Percentiles rank a stretch among this genome's conserved stretches.
Conservation (phyloP, 208 protist species). For the Entamoeba nuttalli region DNA sequence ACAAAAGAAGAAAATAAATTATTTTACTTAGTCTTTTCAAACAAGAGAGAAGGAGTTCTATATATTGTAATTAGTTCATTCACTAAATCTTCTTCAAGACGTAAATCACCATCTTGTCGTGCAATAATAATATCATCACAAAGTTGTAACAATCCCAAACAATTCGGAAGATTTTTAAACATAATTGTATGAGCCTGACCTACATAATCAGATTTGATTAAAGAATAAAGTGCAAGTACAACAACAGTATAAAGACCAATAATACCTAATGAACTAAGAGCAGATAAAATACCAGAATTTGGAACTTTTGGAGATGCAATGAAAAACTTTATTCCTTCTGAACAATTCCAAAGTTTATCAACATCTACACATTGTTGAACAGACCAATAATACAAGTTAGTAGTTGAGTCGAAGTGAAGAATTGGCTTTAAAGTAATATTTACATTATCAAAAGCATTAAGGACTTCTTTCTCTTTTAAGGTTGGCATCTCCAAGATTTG, state of each 20-base stretch:
- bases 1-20: too few relatives aligned
- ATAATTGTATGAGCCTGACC: neutral
- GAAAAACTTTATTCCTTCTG: neutral
- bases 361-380: neutral
- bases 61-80: neutral
- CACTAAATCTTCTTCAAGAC: neutral
- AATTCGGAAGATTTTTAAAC: neutral
- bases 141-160: neutral
- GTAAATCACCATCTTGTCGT: neutral
- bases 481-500: too few relatives aligned
- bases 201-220: neutral
- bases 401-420: neutral
- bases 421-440: too few relatives aligned
- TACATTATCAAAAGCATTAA: too few relatives aligned
- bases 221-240: neutral
- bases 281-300: neutral
- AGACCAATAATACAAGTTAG: neutral
- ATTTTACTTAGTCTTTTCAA: neutral
- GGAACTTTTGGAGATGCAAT: neutral
- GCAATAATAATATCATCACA: neutral
- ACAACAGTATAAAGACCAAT: neutral
- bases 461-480: too few relatives aligned
- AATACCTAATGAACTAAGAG: neutral
- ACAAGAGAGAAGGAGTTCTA: neutral
- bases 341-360: neutral